Percentiles rank a stretch among this genome's conserved stretches.
Evolutionary conservation across 306 rosid genomes (phyloP).

Genomic region (Sindora glabra): DNA sequence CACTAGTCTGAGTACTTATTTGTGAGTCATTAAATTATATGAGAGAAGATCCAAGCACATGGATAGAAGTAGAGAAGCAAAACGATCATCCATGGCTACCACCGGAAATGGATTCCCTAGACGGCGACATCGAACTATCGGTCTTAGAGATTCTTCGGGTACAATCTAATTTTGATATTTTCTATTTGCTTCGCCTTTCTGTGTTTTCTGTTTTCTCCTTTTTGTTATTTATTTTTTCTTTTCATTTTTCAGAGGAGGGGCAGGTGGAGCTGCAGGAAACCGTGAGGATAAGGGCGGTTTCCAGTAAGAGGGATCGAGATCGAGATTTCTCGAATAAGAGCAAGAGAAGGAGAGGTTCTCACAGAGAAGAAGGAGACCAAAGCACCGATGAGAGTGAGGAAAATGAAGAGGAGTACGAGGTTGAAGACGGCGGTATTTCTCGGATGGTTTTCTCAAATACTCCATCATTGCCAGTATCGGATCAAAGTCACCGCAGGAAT

Average conservation of each 20-base stretch:
- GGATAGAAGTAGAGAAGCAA: conserved; percentile 56
- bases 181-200: background rate
- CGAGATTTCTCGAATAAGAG: conserved; percentile 19
- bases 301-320: conserved; percentile 29
- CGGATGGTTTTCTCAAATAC: conserved; percentile 23
- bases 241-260: conserved; percentile 27
- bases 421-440: conserved; percentile 24
- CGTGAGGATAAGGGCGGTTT: conserved; percentile 19
- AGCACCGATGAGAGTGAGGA: conserved; percentile 36
- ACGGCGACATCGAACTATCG: conserved; percentile 26
- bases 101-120: conserved; percentile 24
- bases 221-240: background rate
- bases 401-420: conserved; percentile 28
- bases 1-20: background rate
- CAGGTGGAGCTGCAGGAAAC: conserved; percentile 32
- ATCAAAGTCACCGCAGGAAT: conserved; percentile 25
- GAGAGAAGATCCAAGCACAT: conserved; percentile 32
- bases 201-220: background rate
- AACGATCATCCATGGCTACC: conserved; percentile 31
- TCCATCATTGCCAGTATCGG: conserved; percentile 9
- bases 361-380: conserved; percentile 29
- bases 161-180: background rate
- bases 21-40: conserved; percentile 15
- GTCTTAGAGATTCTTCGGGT: conserved; percentile 45
- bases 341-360: conserved; percentile 39